Conservation (phyloP, 441 rosid genomes). For the California macrophylla region DNA sequence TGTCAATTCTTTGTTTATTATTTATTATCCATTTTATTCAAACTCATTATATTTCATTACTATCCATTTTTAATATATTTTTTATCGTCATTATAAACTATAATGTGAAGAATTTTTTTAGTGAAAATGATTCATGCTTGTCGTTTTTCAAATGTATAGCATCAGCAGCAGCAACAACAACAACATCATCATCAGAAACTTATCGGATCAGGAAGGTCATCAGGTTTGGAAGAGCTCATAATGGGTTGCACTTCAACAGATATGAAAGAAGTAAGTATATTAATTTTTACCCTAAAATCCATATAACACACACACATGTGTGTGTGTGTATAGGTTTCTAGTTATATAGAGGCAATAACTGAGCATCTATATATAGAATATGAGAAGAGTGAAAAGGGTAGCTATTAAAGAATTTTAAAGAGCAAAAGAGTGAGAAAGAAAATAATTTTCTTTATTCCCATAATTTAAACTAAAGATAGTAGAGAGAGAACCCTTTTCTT, state of each 20-base stretch:
- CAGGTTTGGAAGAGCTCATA: constrained; percentile 93
- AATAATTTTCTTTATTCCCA: constrained; percentile 23
- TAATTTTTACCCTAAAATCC: constrained; percentile 64
- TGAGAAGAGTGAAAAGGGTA: background rate
- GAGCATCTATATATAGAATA: background rate
- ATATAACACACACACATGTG: too few relatives aligned
- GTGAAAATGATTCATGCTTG: too few relatives aligned
- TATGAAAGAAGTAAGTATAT: constrained; percentile 79
- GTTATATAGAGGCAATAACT: background rate
- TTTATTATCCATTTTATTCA: too few relatives aligned
- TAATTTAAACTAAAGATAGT: constrained; percentile 36
- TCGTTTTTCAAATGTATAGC: constrained; percentile 22
- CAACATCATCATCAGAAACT: constrained; percentile 77
- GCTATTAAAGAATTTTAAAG: constrained; percentile 5
- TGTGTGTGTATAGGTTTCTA: background rate
- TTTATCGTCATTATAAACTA: too few relatives aligned
- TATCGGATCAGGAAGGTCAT: constrained; percentile 65
- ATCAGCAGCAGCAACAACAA: constrained; percentile 30
- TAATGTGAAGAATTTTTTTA: too few relatives aligned
- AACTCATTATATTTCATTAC: too few relatives aligned
- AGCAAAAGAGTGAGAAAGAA: constrained; percentile 12
- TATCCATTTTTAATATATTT: too few relatives aligned
- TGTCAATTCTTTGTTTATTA: too few relatives aligned
- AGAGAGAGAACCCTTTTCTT: constrained; percentile 29
- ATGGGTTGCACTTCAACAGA: constrained; percentile 93